Conservation (phyloP, 768 basidiomycete species). For the Steccherinum ochraceum region DNA sequence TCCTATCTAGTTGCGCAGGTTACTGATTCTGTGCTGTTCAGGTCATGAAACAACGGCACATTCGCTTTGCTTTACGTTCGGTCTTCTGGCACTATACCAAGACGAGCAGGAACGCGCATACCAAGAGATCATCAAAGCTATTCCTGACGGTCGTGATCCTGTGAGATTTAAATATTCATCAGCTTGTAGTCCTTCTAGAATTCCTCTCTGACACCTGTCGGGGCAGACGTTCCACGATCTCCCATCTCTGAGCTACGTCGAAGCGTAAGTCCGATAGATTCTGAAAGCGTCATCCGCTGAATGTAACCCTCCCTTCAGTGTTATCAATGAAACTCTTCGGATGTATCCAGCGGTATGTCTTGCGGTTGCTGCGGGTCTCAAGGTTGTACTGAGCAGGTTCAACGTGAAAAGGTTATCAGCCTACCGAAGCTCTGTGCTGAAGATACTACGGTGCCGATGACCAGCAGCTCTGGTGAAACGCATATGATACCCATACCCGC, state of each 20-base stretch:
- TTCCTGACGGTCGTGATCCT: slow-evolving; percentile 20
- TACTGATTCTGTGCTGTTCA: not conserved
- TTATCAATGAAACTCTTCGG: slow-evolving; percentile 28
- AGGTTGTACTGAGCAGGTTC: too few species aligned
- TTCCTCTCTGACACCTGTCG: not conserved
- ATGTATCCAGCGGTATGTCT: slow-evolving; percentile 26
- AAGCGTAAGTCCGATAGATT: slow-evolving; percentile 14
- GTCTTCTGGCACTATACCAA: slow-evolving; percentile 32
- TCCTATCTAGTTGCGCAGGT: not conserved
- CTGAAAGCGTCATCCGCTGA: not conserved
- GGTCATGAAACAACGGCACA: slow-evolving; percentile 40
- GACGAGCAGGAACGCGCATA: slow-evolving; percentile 33
- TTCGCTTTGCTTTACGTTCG: slow-evolving; percentile 27
- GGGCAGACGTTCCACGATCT: slow-evolving; percentile 26
- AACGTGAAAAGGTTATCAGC: too few species aligned
- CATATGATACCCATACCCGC: slow-evolving; percentile 20
- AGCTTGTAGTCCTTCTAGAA: too few species aligned
- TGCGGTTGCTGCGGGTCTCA: too few species aligned
- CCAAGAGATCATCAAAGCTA: slow-evolving; percentile 21
- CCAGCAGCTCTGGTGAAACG: slow-evolving; percentile 19
- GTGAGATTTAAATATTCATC: slow-evolving; percentile 17
- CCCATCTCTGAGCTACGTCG: slow-evolving; percentile 11
- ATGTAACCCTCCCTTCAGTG: slow-evolving; percentile 18
- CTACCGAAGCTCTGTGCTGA: slow-evolving; percentile 23
- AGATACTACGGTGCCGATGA: slow-evolving; percentile 20